Conservation (phyloP, 768 basidiomycete genomes). For the Thelephora ganbajun region DNA sequence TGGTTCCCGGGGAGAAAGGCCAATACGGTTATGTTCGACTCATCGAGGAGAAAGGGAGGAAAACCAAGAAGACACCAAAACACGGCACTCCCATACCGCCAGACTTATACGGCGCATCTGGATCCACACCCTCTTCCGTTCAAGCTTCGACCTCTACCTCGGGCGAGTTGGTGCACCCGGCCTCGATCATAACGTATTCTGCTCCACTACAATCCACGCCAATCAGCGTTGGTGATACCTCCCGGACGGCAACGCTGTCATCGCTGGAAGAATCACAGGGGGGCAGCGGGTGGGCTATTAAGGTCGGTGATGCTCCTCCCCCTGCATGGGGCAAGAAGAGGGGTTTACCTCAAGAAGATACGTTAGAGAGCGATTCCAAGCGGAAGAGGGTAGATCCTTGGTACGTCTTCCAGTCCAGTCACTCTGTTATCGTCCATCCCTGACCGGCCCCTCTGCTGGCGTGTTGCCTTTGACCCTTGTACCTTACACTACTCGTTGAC, state of each 20-base stretch:
- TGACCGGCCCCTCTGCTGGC: not conserved
- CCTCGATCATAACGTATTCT: too few relatives aligned
- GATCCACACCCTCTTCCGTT: not conserved
- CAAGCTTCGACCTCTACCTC: too few relatives aligned
- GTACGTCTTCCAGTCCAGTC: slow-evolving; percentile 17
- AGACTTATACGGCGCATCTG: not conserved
- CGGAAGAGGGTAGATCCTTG: slow-evolving; percentile 30
- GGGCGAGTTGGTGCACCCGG: not conserved
- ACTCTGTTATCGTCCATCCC: not conserved
- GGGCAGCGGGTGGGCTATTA: slow-evolving; percentile 52
- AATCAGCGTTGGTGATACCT: slow-evolving; percentile 19
- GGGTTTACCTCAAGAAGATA: slow-evolving; percentile 21
- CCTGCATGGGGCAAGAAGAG: slow-evolving; percentile 61
- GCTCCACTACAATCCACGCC: slow-evolving; percentile 3
- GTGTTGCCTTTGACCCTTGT: slow-evolving; percentile 1
- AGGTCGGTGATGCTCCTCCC: slow-evolving; percentile 45
- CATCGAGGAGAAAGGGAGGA: slow-evolving; percentile 52
- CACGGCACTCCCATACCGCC: not conserved
- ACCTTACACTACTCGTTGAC: slow-evolving; percentile 1
- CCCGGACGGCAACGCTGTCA: slow-evolving; percentile 41
- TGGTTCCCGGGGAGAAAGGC: slow-evolving; percentile 58
- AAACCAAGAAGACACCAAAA: slow-evolving; percentile 8
- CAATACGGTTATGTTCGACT: slow-evolving; percentile 74
- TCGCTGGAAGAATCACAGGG: slow-evolving; percentile 48
- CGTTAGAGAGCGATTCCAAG: slow-evolving; percentile 11